Evolutionary conservation across 306 rosid species (phyloP), one percentile per base, ranked within the genome.

Genomic region (Abrus precatorius): DNA sequence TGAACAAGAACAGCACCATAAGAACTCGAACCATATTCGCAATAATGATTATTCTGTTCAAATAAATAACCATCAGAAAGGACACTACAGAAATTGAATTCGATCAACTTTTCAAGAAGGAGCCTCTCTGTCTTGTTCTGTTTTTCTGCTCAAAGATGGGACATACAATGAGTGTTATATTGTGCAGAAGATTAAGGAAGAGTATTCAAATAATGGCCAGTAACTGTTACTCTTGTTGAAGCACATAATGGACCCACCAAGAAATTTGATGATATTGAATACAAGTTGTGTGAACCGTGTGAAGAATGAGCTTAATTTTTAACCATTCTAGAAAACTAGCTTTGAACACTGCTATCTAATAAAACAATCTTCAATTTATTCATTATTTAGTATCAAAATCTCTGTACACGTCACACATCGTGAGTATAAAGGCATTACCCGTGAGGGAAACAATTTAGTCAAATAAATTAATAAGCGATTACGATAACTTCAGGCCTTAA

Each of bases 1-100:
- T 66, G 38, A 70, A 75, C 9, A 78, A 40, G 5, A 77, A 41
- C n/a, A 79, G 73, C 41, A 53, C 36, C 9, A 65, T 73, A 30
- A 62, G 72, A 10, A 52, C 38, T 56, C 4, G 76, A 49, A 79
- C 7, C 43, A 55, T 48, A 45, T 78, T 47, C 60, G 76, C 64
- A 6, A 69, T 10, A 54, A 20, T 44, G 63, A 62, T 2, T 69
- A n/a, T 33, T 64, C 27, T 72, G 44, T n/a, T 68, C 36, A 74
- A 52, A 44, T 49, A 14, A 70, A 20, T 2, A 20, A 47, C 73
- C 89, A 80, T 80, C 41, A 29, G 8, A 85, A 64, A 55, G 43
- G 79, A 10, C 72, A 10, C 2, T 13, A 32, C 10, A 48, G 56
- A 34, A 75, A 44, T 49, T 45, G 2, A 65, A 45, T 60, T 53